Evolutionary conservation across 345 rosid species (phyloP).

Genomic region (Eucalyptus microcorys): DNA sequence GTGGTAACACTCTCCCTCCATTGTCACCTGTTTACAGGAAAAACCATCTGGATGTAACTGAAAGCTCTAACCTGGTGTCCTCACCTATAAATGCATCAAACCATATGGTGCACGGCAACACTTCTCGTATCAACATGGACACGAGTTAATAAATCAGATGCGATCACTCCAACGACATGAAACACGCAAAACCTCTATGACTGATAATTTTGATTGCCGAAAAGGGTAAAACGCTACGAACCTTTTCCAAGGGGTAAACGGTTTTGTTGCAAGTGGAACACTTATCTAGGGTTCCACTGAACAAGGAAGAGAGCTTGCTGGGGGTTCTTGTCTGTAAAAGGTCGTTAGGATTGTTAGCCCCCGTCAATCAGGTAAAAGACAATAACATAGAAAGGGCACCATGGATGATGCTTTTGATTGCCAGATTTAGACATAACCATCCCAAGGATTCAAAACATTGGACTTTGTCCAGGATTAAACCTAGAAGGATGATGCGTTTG

Average conservation of each 20-base stretch:
- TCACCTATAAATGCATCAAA: neutral
- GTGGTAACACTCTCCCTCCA: constrained; percentile 84
- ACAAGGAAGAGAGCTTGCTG: constrained; percentile 60
- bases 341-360: neutral
- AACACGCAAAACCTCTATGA: neutral
- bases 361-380: neutral
- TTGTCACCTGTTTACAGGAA: constrained; percentile 34
- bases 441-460: neutral
- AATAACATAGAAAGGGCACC: neutral
- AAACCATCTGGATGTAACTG: neutral
- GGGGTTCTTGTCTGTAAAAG: constrained; percentile 47
- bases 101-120: neutral
- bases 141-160: neutral
- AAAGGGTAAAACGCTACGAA: neutral
- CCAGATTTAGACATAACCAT: neutral
- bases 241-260: constrained; percentile 84
- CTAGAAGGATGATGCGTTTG: neutral
- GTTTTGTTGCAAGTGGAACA: constrained; percentile 67
- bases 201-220: neutral
- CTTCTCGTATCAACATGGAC: neutral
- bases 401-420: neutral
- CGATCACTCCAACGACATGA: neutral
- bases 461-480: neutral
- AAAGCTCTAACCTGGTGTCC: neutral
- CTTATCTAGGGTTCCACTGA: constrained; percentile 80